phyloP scores from a whole-genome alignment of 768 basidiomycete species.

The Asterophora lycoperdoides region DNA sequence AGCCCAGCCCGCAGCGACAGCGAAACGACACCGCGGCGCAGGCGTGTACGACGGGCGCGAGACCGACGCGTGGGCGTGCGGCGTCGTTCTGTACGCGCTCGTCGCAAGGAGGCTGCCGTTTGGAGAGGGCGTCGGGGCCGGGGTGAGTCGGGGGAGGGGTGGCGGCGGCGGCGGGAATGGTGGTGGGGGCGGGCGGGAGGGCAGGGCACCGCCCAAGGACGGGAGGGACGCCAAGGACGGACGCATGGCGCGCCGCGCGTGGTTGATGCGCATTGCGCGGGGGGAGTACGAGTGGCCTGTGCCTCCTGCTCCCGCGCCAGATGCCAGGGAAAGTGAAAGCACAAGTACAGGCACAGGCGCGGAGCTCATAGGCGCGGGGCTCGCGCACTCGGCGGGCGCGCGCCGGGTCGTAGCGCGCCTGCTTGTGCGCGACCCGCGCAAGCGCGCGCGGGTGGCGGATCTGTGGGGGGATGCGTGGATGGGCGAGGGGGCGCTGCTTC shows the following conservation, averaged over 20 bases:
- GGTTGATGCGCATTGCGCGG: conserved; percentile 77
- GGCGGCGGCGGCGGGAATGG: conserved; percentile 36
- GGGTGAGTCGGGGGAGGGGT: conserved; percentile 13
- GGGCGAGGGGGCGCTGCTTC: conserved; percentile 21
- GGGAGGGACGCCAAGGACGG: no score
- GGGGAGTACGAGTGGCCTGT: conserved; percentile 76
- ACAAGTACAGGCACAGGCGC: conserved; percentile 15
- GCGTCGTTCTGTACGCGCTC: no score
- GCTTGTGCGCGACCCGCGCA: conserved; percentile 65
- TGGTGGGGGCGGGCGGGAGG: no score
- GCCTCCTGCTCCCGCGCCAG: conserved; percentile 1
- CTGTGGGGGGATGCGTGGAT: conserved; percentile 60
- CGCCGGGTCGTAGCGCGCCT: conserved; percentile 54
- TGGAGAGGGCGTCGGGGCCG: conserved; percentile 45
- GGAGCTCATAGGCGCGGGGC: conserved; percentile 31
- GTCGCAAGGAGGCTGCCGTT: conserved; percentile 72
- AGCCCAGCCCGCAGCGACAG: no score
- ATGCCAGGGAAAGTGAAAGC: conserved; percentile 10
- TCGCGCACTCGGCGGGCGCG: conserved; percentile 42
- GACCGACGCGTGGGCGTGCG: no score
- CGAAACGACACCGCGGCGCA: no score
- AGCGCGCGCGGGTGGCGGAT: conserved; percentile 56
- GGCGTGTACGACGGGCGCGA: no score
- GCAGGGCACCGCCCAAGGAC: no score
- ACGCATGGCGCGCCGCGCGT: conserved; percentile 45